Percentiles rank a stretch among this genome's conserved stretches.
Conservation (phyloP, 371 early-diverging fungal species). For the Nematocida sp. region DNA sequence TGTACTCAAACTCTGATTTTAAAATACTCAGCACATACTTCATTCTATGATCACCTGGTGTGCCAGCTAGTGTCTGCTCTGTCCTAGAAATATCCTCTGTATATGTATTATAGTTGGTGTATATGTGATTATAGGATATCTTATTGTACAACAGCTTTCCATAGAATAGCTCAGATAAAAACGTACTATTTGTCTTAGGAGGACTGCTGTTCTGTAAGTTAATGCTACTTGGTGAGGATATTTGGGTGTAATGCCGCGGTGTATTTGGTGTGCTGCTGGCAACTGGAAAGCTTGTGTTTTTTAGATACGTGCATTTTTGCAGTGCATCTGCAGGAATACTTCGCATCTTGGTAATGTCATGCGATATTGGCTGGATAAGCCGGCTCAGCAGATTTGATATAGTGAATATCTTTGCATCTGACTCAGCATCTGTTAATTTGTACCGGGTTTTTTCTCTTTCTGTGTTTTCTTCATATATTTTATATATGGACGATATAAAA, state of each 20-base stretch:
- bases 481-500: constrained; percentile 58
- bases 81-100: not conserved
- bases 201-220: not conserved
- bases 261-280: not conserved
- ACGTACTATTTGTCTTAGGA: constrained; percentile 8
- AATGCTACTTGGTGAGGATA: not conserved
- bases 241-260: not conserved
- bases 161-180: constrained; percentile 40
- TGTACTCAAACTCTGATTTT: constrained; percentile 17
- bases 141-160: constrained; percentile 47
- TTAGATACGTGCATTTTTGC: constrained; percentile 23
- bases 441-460: constrained; percentile 60
- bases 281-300: not conserved
- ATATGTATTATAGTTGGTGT: not conserved
- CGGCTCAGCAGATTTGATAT: constrained; percentile 52
- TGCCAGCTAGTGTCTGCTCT: not conserved
- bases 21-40: not conserved
- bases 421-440: constrained; percentile 21
- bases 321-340: constrained; percentile 43
- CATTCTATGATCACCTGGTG: not conserved
- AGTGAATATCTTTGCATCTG: constrained; percentile 56
- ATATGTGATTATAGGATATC: constrained; percentile 5
- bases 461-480: constrained; percentile 34
- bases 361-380: constrained; percentile 49
- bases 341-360: constrained; percentile 5